Conservation (phyloP, 192 early-diverging fungal species). For the Coemansia sp. region DNA sequence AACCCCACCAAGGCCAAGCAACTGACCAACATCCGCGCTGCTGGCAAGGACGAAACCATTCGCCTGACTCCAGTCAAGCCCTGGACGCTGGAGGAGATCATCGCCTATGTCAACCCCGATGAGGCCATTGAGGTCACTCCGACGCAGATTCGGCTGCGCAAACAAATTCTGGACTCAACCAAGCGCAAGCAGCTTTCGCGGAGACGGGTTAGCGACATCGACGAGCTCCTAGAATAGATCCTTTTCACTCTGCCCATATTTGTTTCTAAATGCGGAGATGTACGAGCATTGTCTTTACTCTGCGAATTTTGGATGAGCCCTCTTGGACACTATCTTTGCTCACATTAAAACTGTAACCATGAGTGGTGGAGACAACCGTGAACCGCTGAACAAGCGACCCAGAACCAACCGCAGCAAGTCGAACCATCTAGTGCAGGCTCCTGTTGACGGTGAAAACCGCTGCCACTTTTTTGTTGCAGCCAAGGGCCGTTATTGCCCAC, state of each 20-base stretch:
- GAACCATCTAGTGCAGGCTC: background rate
- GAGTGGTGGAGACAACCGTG: background rate
- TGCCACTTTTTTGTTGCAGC: constrained; percentile 58
- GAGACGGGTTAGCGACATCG: constrained; percentile 48
- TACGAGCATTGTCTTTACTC: background rate
- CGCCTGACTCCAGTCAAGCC: constrained; percentile 65
- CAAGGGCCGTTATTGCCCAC: constrained; percentile 65
- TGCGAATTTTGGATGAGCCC: background rate
- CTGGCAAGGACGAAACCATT: constrained; percentile 76
- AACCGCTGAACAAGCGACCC: background rate
- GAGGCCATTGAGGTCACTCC: constrained; percentile 86
- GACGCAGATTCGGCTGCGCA: constrained; percentile 68
- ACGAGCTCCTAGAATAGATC: constrained; percentile 36
- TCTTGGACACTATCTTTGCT: background rate
- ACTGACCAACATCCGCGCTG: constrained; percentile 75
- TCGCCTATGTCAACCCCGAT: constrained; percentile 76
- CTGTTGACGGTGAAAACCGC: constrained; percentile 2
- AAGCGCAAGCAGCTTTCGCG: constrained; percentile 60
- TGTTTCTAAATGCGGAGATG: background rate
- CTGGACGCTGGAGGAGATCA: constrained; percentile 70
- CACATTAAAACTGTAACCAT: background rate
- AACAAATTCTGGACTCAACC: constrained; percentile 67
- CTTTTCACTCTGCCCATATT: background rate
- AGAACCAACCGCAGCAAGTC: background rate
- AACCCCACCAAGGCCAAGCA: constrained; percentile 83